Evolutionary conservation across 306 rosid genomes (phyloP).

Genomic region (Trifolium dubium): DNA sequence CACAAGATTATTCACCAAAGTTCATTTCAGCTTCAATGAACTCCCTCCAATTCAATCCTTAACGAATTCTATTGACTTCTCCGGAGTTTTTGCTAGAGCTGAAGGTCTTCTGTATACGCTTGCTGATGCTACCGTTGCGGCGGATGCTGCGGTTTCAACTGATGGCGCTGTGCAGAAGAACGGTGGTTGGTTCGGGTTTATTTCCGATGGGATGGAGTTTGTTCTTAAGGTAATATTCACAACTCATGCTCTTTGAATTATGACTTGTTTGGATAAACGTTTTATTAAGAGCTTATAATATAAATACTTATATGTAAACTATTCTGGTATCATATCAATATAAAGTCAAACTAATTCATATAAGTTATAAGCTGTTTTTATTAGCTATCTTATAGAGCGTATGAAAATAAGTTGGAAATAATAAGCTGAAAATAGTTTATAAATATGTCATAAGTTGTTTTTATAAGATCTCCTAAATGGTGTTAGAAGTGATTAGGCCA

Average conservation of each 20-base stretch:
- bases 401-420: no score
- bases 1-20: constrained; percentile 61
- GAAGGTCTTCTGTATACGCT: constrained; percentile 89
- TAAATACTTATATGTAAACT: not conserved
- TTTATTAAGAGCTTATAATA: no score
- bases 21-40: constrained; percentile 78
- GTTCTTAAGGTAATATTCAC: constrained; percentile 74
- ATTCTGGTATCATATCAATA: not conserved
- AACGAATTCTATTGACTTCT: constrained; percentile 52
- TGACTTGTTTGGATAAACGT: not conserved
- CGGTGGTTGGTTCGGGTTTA: constrained; percentile 95
- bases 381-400: no score
- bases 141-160: constrained; percentile 53
- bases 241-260: not conserved
- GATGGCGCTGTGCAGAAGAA: constrained; percentile 71
- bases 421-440: not conserved
- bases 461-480: not conserved
- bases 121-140: constrained; percentile 81
- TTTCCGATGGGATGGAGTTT: constrained; percentile 86
- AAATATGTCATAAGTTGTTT: not conserved
- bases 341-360: not conserved
- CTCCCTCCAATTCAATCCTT: constrained; percentile 70
- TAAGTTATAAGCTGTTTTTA: no score
- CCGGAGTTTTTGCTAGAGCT: constrained; percentile 52
- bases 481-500: not conserved